These are phyloP conservation scores for Jackrogersella minutella DNA, from an alignment of 495 filamentous ascomycete genomes.

Conservation along the genomic window DNA sequence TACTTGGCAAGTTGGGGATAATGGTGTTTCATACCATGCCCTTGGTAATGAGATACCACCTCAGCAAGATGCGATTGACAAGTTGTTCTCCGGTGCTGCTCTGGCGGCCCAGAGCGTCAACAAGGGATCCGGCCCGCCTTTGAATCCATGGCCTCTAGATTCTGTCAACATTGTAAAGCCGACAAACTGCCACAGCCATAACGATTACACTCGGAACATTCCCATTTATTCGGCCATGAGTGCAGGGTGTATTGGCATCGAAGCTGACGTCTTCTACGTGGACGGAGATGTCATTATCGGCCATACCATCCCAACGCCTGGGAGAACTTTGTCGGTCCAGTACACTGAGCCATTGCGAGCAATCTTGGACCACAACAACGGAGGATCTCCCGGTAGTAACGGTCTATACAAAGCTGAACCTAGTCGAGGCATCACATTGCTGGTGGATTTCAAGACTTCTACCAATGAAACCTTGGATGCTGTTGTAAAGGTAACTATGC, in stretches of 20 bases:
- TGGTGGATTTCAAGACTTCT: conserved; percentile 71
- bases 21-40: conserved; percentile 43
- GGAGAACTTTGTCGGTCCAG: conserved; percentile 39
- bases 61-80: conserved; percentile 42
- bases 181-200: conserved; percentile 44
- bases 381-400: conserved; percentile 25
- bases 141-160: conserved; percentile 46
- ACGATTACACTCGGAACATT: conserved; percentile 44
- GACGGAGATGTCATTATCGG: conserved; percentile 42
- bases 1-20: conserved; percentile 42
- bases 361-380: conserved; percentile 46
- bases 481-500: conserved; percentile 62
- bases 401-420: conserved; percentile 65
- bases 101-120: conserved; percentile 39
- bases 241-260: conserved; percentile 45
- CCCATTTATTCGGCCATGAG: conserved; percentile 41
- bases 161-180: conserved; percentile 42
- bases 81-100: conserved; percentile 36
- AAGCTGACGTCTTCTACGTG: conserved; percentile 47
- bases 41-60: conserved; percentile 41
- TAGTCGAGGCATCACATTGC: conserved; percentile 66
- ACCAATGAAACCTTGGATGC: conserved; percentile 53
- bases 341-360: conserved; percentile 42
- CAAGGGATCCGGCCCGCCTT: conserved; percentile 35
- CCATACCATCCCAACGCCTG: conserved; percentile 37